These are phyloP conservation scores for Leptodontidium sp. DNA, from an alignment of 2,329 filamentous ascomycete genomes.

Conservation along the genomic window DNA sequence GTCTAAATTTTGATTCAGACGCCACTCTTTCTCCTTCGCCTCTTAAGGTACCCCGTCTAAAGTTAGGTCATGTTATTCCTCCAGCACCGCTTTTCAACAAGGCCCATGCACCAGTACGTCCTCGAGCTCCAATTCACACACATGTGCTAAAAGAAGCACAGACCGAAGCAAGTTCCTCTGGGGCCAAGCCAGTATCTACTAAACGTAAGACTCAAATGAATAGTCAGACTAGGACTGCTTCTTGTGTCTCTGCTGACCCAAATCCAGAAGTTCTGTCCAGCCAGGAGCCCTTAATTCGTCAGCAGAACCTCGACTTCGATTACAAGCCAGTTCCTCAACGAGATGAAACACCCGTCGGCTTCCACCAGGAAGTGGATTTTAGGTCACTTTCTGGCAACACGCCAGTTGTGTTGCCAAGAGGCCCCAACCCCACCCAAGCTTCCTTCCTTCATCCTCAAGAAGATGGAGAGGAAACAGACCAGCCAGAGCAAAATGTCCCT, in stretches of 20 bases:
- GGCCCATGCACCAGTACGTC: not conserved
- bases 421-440: not conserved
- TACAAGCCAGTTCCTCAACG: not conserved
- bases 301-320: conserved; percentile 2
- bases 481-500: not conserved
- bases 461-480: not conserved
- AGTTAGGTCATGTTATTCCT: not conserved
- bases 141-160: conserved; percentile 13
- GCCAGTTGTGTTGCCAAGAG: not conserved
- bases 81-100: not conserved
- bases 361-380: not conserved
- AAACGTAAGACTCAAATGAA: not conserved
- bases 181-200: not conserved
- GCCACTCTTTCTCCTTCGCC: not conserved
- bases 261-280: not conserved
- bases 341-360: not conserved
- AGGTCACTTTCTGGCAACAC: no score
- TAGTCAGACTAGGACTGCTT: not conserved
- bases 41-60: not conserved
- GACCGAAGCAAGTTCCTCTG: not conserved
- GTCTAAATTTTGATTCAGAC: not conserved
- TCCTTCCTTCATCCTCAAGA: not conserved
- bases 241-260: not conserved
- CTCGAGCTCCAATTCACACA: conserved; percentile 9
- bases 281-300: not conserved